Base-by-base conservation (phyloP, 2,329 filamentous ascomycete genomes). In the Nannizzia gypsea region DNA sequence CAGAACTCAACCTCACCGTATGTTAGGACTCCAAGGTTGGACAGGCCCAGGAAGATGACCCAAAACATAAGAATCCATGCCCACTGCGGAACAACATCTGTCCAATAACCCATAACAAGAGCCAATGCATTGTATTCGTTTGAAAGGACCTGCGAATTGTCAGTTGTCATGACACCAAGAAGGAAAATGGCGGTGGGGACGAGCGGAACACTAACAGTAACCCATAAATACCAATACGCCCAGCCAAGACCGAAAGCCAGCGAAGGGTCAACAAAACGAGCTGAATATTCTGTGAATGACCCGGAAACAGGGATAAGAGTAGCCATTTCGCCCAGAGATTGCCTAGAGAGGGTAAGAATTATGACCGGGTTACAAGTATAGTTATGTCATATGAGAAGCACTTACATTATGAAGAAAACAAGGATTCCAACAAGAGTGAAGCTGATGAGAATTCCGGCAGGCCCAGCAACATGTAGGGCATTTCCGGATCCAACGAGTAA, bases 301-400 rank as follows among this genome's bases (percentile, higher is more conserved):
- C 87, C 87, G 3, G 84, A 83, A 0, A 82, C 85, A 0, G 87
- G 87, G 64, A 86, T 89, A 1, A 89, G 73, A 5, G 87, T 89
- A 2, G 87, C 87, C 66, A 90, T 75, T 69, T 90, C 87, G 20
- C 87, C 87, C 5, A 90, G 74, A 3, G 83, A 86, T 75, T 89
- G 87, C 82, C 88, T 89, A 64, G n/a, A 70, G 50, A 58, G 15
- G 24, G 20, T 8, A 17, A 15, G 24, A 15, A 46, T 20, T 2
- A 17, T 28, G 9, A 13, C 31, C 31, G 31, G n/a, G n/a, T 15
- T 20, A n/a, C n/a, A 6, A 4, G 6, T 42, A 6, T 42, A 34
- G 31, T 11, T 11, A 42, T 42, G n/a, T 17, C 38, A 42, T 3
- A 20, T 5, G 15, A 6, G 44, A 20, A 42, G 44, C 24, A 40